These are phyloP conservation scores for Blastocrithidia nonstop DNA, from an alignment of 208 protist genomes.

Conservation along the genomic window DNA sequence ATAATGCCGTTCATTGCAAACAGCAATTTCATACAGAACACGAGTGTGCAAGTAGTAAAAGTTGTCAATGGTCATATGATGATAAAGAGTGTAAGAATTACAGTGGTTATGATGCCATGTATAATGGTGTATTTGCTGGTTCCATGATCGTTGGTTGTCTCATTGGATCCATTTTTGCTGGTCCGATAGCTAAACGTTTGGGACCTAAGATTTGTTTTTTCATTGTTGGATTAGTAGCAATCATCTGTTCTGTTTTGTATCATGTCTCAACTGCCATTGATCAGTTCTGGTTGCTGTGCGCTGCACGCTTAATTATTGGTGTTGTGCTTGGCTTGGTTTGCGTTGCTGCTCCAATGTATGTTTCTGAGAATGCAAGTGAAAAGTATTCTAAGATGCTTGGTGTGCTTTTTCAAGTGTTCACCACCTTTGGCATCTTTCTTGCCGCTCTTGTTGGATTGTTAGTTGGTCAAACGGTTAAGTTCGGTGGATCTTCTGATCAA, in stretches of 20 bases:
- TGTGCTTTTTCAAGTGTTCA: slow-evolving; percentile 68
- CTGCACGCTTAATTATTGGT: slow-evolving; percentile 58
- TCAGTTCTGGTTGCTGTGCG: slow-evolving; percentile 54
- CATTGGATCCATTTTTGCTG: slow-evolving; percentile 57
- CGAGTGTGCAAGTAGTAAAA: slow-evolving; percentile 9
- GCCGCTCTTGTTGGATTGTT: slow-evolving; percentile 43
- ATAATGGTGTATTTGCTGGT: slow-evolving; percentile 70
- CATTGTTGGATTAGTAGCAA: slow-evolving; percentile 22
- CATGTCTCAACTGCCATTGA: slow-evolving; percentile 26
- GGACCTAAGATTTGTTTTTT: slow-evolving; percentile 46
- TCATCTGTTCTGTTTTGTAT: slow-evolving; percentile 41
- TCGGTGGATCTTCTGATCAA: slow-evolving; percentile 10
- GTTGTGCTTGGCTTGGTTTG: slow-evolving; percentile 36
- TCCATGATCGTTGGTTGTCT: slow-evolving; percentile 71
- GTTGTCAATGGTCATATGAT: slow-evolving; percentile 39
- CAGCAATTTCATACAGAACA: background rate
- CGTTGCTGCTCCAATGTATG: slow-evolving; percentile 60
- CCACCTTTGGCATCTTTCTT: slow-evolving; percentile 67
- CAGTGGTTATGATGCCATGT: slow-evolving; percentile 25
- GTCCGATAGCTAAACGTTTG: slow-evolving; percentile 15
- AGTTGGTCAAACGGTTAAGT: slow-evolving; percentile 27
- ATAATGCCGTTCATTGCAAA: slow-evolving; percentile 6
- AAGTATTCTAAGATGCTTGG: slow-evolving; percentile 38
- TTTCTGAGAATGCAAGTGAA: slow-evolving; percentile 38
- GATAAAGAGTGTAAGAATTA: slow-evolving; percentile 25